Evolutionary conservation across 1,139 yeast species (phyloP).

Genomic region (Pichiaceae sp.): DNA sequence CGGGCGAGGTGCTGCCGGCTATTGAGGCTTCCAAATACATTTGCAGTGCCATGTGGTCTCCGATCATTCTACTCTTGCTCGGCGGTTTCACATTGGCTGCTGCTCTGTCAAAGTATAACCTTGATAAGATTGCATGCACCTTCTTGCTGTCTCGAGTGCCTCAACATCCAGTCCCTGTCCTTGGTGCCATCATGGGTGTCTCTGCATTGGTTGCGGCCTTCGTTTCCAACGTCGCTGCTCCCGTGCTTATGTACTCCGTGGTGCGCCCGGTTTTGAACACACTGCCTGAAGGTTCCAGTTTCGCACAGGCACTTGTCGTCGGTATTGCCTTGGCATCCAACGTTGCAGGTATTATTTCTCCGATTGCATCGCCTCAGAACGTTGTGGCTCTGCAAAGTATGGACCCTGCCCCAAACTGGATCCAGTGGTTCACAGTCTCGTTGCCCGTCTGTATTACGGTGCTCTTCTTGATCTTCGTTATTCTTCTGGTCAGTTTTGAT

Average conservation of each 20-base stretch:
- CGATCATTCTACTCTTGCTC: constrained; percentile 76
- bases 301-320: constrained; percentile 74
- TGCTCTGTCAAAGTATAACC: constrained; percentile 80
- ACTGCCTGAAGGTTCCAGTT: constrained; percentile 66
- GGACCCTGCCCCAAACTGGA: constrained; percentile 92
- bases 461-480: constrained; percentile 60
- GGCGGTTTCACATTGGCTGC: constrained; percentile 96
- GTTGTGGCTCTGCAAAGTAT: constrained; percentile 81
- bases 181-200: constrained; percentile 75
- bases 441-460: constrained; percentile 67
- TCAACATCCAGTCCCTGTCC: constrained; percentile 68
- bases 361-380: constrained; percentile 93
- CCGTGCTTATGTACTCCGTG: constrained; percentile 82
- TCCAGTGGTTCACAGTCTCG: constrained; percentile 84
- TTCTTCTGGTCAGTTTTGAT: constrained; percentile 61
- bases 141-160: constrained; percentile 77
- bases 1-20: constrained; percentile 48
- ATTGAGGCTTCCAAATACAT: constrained; percentile 68
- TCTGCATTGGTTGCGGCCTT: constrained; percentile 87
- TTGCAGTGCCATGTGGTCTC: constrained; percentile 87
- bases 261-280: constrained; percentile 83
- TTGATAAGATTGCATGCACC: constrained; percentile 80
- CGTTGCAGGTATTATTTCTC: constrained; percentile 94
- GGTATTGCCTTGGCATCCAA: constrained; percentile 91
- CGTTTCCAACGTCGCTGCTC: constrained; percentile 96